Percentiles rank a stretch among this genome's conserved stretches.
These are phyloP conservation scores for Caryopteris hybrid DNA, from an alignment of 305 asterid genomes.

Conservation along the genomic window DNA sequence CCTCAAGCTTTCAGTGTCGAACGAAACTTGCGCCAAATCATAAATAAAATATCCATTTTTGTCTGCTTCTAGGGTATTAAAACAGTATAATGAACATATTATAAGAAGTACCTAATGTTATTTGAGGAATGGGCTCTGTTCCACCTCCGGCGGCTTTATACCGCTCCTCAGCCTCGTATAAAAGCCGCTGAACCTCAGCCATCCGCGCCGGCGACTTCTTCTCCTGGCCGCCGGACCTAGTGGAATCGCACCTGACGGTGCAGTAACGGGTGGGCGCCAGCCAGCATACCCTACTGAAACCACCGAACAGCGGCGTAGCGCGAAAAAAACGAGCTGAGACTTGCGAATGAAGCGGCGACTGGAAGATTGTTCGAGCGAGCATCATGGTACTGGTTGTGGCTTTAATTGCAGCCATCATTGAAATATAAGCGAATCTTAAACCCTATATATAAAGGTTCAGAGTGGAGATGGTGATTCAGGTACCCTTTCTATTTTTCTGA, in stretches of 20 bases:
- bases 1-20: background rate
- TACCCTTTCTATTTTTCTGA: background rate
- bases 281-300: slow-evolving; percentile 1
- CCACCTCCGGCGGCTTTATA: slow-evolving; percentile 71
- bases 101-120: slow-evolving; percentile 51
- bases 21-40: background rate
- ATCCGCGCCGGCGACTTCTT: slow-evolving; percentile 76
- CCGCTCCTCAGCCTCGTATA: slow-evolving; percentile 57
- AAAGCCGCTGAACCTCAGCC: slow-evolving; percentile 63
- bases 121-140: slow-evolving; percentile 62
- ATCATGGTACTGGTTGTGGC: slow-evolving; percentile 27
- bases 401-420: slow-evolving; percentile 49
- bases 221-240: slow-evolving; percentile 44
- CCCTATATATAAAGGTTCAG: slow-evolving; percentile 9
- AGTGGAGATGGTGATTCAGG: background rate
- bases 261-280: slow-evolving; percentile 21
- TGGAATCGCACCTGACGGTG: slow-evolving; percentile 45
- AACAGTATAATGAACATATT: background rate
- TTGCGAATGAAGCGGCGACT: slow-evolving; percentile 33
- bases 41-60: background rate
- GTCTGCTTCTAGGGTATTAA: background rate
- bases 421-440: background rate
- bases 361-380: slow-evolving; percentile 42
- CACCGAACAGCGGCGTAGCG: slow-evolving; percentile 19
- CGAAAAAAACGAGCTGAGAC: slow-evolving; percentile 27